phyloP scores from a whole-genome alignment of 352 stramenopile genomes.

The Phytophthora megakarya region DNA sequence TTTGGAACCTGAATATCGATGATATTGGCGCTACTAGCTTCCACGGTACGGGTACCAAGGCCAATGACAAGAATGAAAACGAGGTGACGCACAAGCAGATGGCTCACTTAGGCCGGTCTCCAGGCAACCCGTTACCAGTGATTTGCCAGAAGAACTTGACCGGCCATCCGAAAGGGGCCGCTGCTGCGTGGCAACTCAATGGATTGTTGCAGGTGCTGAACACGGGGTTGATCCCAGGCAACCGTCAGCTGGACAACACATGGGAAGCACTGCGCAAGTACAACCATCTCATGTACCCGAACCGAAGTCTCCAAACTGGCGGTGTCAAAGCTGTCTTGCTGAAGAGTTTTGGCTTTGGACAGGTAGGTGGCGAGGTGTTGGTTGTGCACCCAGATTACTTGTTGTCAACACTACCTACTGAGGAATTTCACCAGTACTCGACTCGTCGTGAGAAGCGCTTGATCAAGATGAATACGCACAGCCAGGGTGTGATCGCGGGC shows the following conservation, averaged over 20 bases:
- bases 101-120: slow-evolving; percentile 68
- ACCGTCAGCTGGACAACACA: slow-evolving; percentile 86
- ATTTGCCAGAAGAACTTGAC: slow-evolving; percentile 87
- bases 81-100: slow-evolving; percentile 89
- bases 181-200: slow-evolving; percentile 85
- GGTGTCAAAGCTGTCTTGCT: slow-evolving; percentile 82
- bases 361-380: slow-evolving; percentile 77
- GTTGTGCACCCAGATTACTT: slow-evolving; percentile 61
- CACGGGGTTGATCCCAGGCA: slow-evolving; percentile 75
- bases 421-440: slow-evolving; percentile 65
- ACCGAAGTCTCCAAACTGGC: slow-evolving; percentile 74
- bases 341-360: slow-evolving; percentile 88
- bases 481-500: slow-evolving; percentile 72
- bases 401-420: slow-evolving; percentile 25
- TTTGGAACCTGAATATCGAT: slow-evolving; percentile 82
- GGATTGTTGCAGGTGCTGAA: slow-evolving; percentile 83
- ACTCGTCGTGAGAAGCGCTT: slow-evolving; percentile 62
- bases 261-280: slow-evolving; percentile 70
- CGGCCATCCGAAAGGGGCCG: slow-evolving; percentile 82
- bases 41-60: slow-evolving; percentile 81
- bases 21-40: slow-evolving; percentile 84
- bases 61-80: slow-evolving; percentile 90
- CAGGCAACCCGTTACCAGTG: slow-evolving; percentile 77
- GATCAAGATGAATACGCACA: slow-evolving; percentile 76
- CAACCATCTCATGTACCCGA: slow-evolving; percentile 80